A percentile compares a stretch with the other conserved stretches of the same genome.
Conservation (phyloP, 495 filamentous ascomycete genomes). For the Talaromyces nanjingensis region DNA sequence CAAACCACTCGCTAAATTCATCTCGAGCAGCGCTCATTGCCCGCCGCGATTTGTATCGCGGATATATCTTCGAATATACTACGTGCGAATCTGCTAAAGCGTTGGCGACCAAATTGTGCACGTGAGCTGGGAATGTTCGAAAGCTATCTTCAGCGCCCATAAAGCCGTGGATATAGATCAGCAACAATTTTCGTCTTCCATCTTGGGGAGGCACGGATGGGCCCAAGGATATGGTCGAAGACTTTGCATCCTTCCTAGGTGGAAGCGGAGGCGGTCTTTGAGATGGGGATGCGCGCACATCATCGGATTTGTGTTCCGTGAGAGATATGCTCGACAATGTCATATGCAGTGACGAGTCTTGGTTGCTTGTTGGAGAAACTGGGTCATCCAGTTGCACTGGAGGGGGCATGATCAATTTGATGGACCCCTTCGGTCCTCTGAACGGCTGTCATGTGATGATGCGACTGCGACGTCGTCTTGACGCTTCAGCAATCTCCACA, state of each 20-base stretch:
- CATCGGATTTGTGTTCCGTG: too few species aligned
- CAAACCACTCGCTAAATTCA: slow-evolving; percentile 74
- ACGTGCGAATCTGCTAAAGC: slow-evolving; percentile 64
- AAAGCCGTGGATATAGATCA: slow-evolving; percentile 90
- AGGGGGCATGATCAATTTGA: neutral
- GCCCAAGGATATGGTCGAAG: neutral
- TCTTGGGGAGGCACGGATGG: neutral
- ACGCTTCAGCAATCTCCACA: neutral
- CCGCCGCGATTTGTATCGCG: slow-evolving; percentile 78
- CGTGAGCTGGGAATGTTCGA: slow-evolving; percentile 76
- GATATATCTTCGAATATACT: slow-evolving; percentile 88
- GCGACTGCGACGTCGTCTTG: neutral
- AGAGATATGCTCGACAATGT: neutral
- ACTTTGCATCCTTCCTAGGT: neutral
- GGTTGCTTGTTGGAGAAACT: neutral
- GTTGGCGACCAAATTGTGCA: slow-evolving; percentile 69
- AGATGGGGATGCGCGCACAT: neutral
- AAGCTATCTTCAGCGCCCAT: slow-evolving; percentile 88
- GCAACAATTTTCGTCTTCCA: slow-evolving; percentile 51
- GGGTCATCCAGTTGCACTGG: neutral
- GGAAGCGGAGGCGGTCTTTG: neutral
- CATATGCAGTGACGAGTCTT: neutral
- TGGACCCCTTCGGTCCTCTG: neutral
- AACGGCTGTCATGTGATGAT: neutral
- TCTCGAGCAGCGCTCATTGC: slow-evolving; percentile 65